Evolutionary conservation across 306 rosid species (phyloP).

Genomic region (Adenanthera pavonina): DNA sequence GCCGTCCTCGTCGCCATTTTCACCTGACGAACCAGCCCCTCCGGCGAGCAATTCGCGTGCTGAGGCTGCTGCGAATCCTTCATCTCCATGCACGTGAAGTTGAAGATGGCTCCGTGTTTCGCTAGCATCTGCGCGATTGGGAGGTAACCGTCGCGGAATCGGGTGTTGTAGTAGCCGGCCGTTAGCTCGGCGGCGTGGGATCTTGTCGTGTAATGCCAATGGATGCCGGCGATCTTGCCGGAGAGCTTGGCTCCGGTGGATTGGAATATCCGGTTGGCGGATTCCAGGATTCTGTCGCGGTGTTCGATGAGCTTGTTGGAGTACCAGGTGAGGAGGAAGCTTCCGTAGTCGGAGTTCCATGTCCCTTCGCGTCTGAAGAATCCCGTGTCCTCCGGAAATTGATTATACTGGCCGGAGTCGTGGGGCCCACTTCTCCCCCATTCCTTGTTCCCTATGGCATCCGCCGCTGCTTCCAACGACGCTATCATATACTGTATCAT

Average conservation of each 20-base stretch:
- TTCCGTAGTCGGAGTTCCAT: constrained; percentile 82
- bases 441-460: constrained; percentile 62
- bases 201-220: constrained; percentile 57
- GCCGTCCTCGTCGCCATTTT: constrained; percentile 68
- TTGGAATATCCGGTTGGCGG: constrained; percentile 73
- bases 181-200: constrained; percentile 96
- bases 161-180: constrained; percentile 88
- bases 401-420: constrained; percentile 87
- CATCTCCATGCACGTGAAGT: constrained; percentile 99
- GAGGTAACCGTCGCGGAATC: constrained; percentile 68
- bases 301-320: constrained; percentile 70
- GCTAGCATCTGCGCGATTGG: constrained; percentile 74
- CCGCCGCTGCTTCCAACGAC: constrained; percentile 78
- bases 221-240: constrained; percentile 90
- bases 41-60: constrained; percentile 82
- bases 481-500: constrained; percentile 82
- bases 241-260: constrained; percentile 80
- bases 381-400: constrained; percentile 84
- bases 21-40: constrained; percentile 85
- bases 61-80: constrained; percentile 77
- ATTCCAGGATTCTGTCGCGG: constrained; percentile 70
- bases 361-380: constrained; percentile 86
- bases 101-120: constrained; percentile 68
- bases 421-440: constrained; percentile 91
- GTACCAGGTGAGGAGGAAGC: constrained; percentile 90